Evolutionary conservation across 345 rosid genomes (phyloP).

Genomic region (Sonneratia caseolaris): DNA sequence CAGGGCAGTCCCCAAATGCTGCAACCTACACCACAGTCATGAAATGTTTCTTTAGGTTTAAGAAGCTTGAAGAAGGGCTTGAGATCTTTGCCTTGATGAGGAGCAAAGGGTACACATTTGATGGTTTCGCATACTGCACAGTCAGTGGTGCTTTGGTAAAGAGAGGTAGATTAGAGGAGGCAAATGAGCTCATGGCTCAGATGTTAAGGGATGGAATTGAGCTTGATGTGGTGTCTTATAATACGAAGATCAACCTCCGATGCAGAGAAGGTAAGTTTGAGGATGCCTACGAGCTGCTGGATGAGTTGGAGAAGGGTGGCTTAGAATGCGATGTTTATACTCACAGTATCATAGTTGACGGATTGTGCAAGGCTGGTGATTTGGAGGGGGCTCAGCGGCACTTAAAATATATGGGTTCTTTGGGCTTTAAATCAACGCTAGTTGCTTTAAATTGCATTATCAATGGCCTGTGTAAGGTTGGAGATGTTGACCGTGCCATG

Average conservation of each 20-base stretch:
- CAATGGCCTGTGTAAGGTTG: slow-evolving; percentile 64
- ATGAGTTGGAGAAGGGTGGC: slow-evolving; percentile 48
- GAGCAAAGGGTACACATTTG: slow-evolving; percentile 57
- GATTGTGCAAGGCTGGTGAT: slow-evolving; percentile 56
- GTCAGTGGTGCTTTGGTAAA: slow-evolving; percentile 62
- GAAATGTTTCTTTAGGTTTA: slow-evolving; percentile 49
- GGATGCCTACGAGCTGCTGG: slow-evolving; percentile 40
- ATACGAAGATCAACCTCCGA: slow-evolving; percentile 55
- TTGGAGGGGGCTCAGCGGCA: slow-evolving; percentile 42
- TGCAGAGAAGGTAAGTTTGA: slow-evolving; percentile 51
- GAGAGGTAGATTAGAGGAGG: slow-evolving; percentile 41
- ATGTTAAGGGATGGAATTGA: slow-evolving; percentile 28
- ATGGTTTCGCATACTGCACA: slow-evolving; percentile 64
- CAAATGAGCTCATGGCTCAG: slow-evolving; percentile 20
- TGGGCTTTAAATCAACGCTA: slow-evolving; percentile 35
- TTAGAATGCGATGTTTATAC: slow-evolving; percentile 64
- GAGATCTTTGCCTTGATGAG: slow-evolving; percentile 47
- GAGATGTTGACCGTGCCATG: slow-evolving; percentile 45
- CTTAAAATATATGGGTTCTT: slow-evolving; percentile 35
- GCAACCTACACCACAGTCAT: slow-evolving; percentile 64
- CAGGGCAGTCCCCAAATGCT: slow-evolving; percentile 48
- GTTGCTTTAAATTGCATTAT: slow-evolving; percentile 59
- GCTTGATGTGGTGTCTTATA: slow-evolving; percentile 66
- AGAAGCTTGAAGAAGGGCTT: slow-evolving; percentile 50
- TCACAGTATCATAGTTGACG: slow-evolving; percentile 65